Conservation (phyloP, 2,329 filamentous ascomycete species). For the Tolypocladium pustulatum region DNA sequence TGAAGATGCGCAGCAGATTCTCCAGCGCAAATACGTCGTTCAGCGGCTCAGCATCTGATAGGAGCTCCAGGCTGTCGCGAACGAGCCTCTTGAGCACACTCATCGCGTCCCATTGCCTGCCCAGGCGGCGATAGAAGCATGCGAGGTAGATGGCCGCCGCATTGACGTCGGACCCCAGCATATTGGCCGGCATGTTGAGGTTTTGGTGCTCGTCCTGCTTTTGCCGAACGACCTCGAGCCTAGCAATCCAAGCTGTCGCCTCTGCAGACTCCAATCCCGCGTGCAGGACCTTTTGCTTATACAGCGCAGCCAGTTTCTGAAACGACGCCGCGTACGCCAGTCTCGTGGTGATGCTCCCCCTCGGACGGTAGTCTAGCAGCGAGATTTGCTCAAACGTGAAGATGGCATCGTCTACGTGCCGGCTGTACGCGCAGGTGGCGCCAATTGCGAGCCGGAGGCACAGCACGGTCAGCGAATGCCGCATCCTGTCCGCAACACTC, state of each 20-base stretch:
- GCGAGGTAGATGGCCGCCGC: slow-evolving; percentile 29
- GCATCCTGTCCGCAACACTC: slow-evolving; percentile 18
- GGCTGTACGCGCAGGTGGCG: slow-evolving; percentile 21
- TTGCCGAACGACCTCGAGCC: slow-evolving; percentile 22
- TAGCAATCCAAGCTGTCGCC: slow-evolving; percentile 20
- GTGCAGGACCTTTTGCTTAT: slow-evolving; percentile 22
- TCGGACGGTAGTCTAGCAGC: slow-evolving; percentile 24
- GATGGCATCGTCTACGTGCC: slow-evolving; percentile 23
- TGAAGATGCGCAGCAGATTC: slow-evolving; percentile 27
- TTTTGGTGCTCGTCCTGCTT: slow-evolving; percentile 27
- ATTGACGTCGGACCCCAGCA: slow-evolving; percentile 31
- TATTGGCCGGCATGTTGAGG: slow-evolving; percentile 26
- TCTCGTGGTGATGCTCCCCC: slow-evolving; percentile 27
- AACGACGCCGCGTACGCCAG: slow-evolving; percentile 29
- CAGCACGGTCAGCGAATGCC: slow-evolving; percentile 24
- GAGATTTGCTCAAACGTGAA: slow-evolving; percentile 24
- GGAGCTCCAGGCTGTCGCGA: slow-evolving; percentile 24
- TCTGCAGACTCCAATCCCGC: slow-evolving; percentile 14
- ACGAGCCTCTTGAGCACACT: slow-evolving; percentile 21
- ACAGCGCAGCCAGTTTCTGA: slow-evolving; percentile 25
- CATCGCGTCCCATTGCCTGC: slow-evolving; percentile 15
- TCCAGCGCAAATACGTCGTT: slow-evolving; percentile 31
- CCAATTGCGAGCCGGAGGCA: slow-evolving; percentile 27
- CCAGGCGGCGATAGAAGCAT: slow-evolving; percentile 23
- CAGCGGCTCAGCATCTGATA: slow-evolving; percentile 28